A percentile compares a stretch with the other conserved stretches of the same genome.
Conservation (phyloP, 2,329 filamentous ascomycete genomes). For the Phialophora tarda region DNA sequence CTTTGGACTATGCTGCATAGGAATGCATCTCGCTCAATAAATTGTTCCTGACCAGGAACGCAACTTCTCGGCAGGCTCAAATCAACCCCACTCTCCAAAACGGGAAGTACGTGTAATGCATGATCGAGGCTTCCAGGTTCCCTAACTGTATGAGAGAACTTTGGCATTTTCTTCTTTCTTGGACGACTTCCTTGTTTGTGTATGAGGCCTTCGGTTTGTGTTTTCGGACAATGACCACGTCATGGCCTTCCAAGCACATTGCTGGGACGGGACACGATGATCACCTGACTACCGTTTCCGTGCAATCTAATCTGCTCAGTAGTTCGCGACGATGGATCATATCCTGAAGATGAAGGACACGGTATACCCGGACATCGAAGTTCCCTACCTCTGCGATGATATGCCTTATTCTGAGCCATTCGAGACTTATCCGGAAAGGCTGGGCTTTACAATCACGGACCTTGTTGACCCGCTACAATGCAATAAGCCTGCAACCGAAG, state of each 20-base stretch:
- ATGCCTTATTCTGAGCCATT: constrained; percentile 3
- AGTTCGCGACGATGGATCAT: neutral
- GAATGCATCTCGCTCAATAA: neutral
- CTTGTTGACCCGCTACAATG: neutral
- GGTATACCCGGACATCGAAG: neutral
- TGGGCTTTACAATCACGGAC: neutral
- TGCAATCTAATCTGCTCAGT: neutral
- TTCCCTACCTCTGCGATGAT: constrained; percentile 4
- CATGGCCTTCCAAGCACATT: neutral
- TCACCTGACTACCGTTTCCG: neutral
- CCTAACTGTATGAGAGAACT: neutral
- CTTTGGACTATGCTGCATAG: neutral
- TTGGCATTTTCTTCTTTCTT: neutral
- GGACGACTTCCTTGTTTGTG: neutral
- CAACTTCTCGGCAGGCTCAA: neutral
- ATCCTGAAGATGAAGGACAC: neutral
- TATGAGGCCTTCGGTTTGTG: no score
- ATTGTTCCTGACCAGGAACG: neutral
- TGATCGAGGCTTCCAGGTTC: neutral
- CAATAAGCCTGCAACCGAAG: neutral
- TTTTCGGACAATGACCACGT: neutral
- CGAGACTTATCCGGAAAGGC: neutral
- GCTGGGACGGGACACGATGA: neutral
- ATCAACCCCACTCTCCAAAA: neutral
- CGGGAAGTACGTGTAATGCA: neutral